These are phyloP conservation scores for Pharus latifolius DNA, from an alignment of 176 grass and related monocot species.

Conservation along the genomic window DNA sequence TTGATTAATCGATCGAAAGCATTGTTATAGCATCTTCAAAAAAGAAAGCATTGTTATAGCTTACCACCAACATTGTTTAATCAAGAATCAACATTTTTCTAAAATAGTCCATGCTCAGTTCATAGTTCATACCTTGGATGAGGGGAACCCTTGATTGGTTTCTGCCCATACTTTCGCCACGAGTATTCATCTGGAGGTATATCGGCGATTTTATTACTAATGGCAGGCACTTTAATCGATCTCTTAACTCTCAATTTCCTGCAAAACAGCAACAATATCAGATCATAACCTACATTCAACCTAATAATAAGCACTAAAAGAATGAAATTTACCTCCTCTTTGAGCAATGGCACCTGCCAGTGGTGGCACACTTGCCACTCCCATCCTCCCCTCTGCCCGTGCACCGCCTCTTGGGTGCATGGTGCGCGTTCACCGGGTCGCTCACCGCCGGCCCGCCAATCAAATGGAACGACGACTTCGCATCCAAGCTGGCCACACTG, in stretches of 20 bases:
- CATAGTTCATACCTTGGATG: conserved; percentile 75
- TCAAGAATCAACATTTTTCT: neutral
- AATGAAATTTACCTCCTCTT: conserved; percentile 59
- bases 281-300: neutral
- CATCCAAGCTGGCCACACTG: conserved; percentile 55
- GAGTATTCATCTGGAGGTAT: conserved; percentile 94
- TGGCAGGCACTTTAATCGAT: conserved; percentile 87
- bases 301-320: neutral
- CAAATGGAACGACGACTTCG: conserved; percentile 61
- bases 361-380: conserved; percentile 54
- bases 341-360: conserved; percentile 73
- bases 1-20: too few relatives aligned
- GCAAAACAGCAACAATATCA: neutral
- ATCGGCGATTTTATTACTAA: conserved; percentile 92
- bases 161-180: conserved; percentile 97
- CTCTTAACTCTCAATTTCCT: conserved; percentile 88
- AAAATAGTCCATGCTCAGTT: neutral
- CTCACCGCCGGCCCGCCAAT: conserved; percentile 33
- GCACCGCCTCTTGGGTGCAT: conserved; percentile 41
- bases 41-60: too few relatives aligned
- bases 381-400: conserved; percentile 47
- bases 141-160: conserved; percentile 96
- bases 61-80: neutral
- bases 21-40: too few relatives aligned
- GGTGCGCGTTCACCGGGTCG: conserved; percentile 28